Percentiles rank a stretch among this genome's conserved stretches.
Evolutionary conservation across 2,329 filamentous ascomycete genomes (phyloP).

Genomic region (Cadophora sp.): DNA sequence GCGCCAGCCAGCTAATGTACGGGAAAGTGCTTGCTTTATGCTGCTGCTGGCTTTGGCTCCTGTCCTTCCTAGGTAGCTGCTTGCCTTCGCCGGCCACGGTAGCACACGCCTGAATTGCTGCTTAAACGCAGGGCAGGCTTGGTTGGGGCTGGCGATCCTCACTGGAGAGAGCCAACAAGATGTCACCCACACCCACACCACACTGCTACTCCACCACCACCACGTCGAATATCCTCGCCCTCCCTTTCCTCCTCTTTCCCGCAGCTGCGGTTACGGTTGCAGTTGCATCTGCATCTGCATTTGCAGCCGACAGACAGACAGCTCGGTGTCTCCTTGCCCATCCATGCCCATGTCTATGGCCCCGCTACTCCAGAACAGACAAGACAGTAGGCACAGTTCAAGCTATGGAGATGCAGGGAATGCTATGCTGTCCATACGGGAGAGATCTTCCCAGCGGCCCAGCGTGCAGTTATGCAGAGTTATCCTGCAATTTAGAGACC

Average conservation of each 20-base stretch:
- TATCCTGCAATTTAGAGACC: not conserved
- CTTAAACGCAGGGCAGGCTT: conserved; percentile 28
- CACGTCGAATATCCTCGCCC: conserved; percentile 18
- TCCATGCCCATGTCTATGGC: not conserved
- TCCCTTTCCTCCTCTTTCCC: not conserved
- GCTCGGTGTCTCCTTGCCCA: conserved; percentile 9
- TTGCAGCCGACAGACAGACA: conserved; percentile 23
- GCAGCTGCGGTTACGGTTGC: conserved; percentile 13
- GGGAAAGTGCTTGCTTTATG: conserved; percentile 11
- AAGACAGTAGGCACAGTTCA: not conserved
- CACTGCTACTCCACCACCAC: not conserved
- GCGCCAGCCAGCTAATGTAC: conserved; percentile 3
- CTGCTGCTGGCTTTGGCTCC: conserved; percentile 3
- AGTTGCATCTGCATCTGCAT: conserved; percentile 2
- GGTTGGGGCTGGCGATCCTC: conserved; percentile 32
- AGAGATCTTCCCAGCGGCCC: not conserved
- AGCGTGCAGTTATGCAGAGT: conserved; percentile 1
- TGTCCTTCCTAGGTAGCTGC: too few relatives aligned
- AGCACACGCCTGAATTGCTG: conserved; percentile 26
- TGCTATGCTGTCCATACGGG: not conserved
- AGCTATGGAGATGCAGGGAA: conserved; percentile 3
- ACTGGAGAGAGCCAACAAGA: conserved; percentile 18
- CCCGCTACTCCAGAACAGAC: not conserved
- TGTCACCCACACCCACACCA: conserved; percentile 23
- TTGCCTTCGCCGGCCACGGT: too few relatives aligned